These are phyloP conservation scores for Grammothele lineata DNA, from an alignment of 768 basidiomycete genomes.

Conservation along the genomic window DNA sequence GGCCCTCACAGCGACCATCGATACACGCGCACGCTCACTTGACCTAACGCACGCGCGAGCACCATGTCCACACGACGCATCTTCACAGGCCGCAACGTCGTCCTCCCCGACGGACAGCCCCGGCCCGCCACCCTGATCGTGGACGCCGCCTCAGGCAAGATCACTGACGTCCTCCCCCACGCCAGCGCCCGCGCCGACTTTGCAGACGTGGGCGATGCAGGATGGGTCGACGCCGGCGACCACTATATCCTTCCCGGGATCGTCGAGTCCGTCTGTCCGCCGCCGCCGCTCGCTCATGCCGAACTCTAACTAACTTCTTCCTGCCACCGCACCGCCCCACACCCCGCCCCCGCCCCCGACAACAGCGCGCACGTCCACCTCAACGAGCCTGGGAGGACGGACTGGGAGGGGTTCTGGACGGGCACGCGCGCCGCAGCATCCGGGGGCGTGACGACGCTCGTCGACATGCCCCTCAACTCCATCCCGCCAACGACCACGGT, in stretches of 20 bases:
- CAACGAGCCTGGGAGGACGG: conserved; percentile 89
- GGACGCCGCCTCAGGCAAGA: conserved; percentile 36
- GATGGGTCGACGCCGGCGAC: conserved; percentile 35
- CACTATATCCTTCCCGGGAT: conserved; percentile 47
- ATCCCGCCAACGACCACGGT: conserved; percentile 94
- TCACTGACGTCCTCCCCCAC: conserved; percentile 30
- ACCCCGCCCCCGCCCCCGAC: no score
- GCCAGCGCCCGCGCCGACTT: conserved; percentile 15
- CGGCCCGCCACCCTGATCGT: conserved; percentile 40
- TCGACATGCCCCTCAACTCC: conserved; percentile 98
- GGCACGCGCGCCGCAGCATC: conserved; percentile 89
- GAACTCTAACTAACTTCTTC: no score
- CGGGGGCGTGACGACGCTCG: conserved; percentile 91
- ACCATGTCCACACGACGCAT: conserved; percentile 11
- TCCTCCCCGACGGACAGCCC: conserved; percentile 21
- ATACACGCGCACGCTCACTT: no score
- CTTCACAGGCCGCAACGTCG: conserved; percentile 24
- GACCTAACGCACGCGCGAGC: no score
- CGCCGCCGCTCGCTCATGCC: background rate
- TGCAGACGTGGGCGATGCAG: conserved; percentile 21
- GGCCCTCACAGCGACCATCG: no score
- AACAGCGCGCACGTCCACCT: conserved; percentile 85
- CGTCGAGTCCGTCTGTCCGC: conserved; percentile 38
- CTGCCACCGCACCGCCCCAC: no score
- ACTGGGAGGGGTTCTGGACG: conserved; percentile 92